These are phyloP conservation scores for Nakaseomyces glabratus DNA, from an alignment of 1,139 yeast genomes.

Conservation along the genomic window DNA sequence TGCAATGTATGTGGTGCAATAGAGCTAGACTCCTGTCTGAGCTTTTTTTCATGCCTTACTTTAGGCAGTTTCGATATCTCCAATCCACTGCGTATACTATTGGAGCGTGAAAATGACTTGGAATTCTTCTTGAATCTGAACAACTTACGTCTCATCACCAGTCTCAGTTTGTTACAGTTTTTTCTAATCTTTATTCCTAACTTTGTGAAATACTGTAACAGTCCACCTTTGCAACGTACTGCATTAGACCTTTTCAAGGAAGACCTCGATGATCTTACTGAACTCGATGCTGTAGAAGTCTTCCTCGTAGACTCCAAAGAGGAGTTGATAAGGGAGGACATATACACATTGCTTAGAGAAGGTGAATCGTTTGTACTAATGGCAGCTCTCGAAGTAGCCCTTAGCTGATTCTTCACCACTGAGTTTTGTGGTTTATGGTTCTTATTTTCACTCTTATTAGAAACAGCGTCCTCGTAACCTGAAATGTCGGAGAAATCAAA, in stretches of 20 bases:
- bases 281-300: background rate
- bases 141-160: slow-evolving; percentile 15
- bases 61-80: slow-evolving; percentile 4
- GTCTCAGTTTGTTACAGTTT: slow-evolving; percentile 16
- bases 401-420: slow-evolving; percentile 3
- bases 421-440: background rate
- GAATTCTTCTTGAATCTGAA: slow-evolving; percentile 9
- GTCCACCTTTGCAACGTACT: slow-evolving; percentile 29
- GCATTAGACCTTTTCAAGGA: slow-evolving; percentile 28
- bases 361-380: too few species aligned
- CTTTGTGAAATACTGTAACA: slow-evolving; percentile 24
- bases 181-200: slow-evolving; percentile 20
- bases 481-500: slow-evolving; percentile 19
- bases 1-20: slow-evolving; percentile 20
- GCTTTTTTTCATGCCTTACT: slow-evolving; percentile 6
- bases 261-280: slow-evolving; percentile 5
- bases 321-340: too few species aligned
- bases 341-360: too few species aligned
- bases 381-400: background rate
- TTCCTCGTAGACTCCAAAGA: background rate
- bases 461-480: background rate
- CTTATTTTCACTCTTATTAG: background rate
- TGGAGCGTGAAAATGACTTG: slow-evolving; percentile 8
- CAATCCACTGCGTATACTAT: slow-evolving; percentile 12
- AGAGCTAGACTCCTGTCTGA: slow-evolving; percentile 10